phyloP scores from a whole-genome alignment of 2,329 filamentous ascomycete species.

The Arthrocladium fulminans region DNA sequence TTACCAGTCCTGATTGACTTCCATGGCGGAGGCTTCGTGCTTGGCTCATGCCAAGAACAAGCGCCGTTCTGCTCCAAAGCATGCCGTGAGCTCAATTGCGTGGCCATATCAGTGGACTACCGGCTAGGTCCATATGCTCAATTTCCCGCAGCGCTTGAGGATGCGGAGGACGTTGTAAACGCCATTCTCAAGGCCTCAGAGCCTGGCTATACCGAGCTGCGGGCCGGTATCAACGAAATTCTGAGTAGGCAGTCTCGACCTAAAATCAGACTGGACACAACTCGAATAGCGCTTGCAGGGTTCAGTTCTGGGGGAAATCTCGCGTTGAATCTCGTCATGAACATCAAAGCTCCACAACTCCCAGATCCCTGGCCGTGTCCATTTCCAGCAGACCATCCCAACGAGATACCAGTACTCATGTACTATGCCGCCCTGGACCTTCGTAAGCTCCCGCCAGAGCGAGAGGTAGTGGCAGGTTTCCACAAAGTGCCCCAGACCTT shows the following conservation, averaged over 20 bases:
- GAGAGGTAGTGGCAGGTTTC: conserved; percentile 17
- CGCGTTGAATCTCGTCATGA: conserved; percentile 28
- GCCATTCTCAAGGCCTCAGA: conserved; percentile 31
- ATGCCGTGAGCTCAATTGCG: conserved; percentile 31
- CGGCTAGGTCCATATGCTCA: conserved; percentile 40
- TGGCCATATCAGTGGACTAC: conserved; percentile 42
- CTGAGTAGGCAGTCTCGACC: conserved; percentile 13
- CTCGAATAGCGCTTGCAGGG: conserved; percentile 35
- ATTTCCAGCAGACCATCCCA: conserved; percentile 11
- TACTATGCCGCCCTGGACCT: conserved; percentile 23
- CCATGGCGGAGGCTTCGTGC: conserved; percentile 22
- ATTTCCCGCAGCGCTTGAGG: conserved; percentile 40
- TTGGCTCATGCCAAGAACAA: conserved; percentile 25
- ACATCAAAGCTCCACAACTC: conserved; percentile 14
- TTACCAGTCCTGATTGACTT: conserved; percentile 22
- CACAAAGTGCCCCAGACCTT: conserved; percentile 15
- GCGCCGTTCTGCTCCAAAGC: conserved; percentile 41
- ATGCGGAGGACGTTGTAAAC: conserved; percentile 39
- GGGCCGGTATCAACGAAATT: conserved; percentile 15
- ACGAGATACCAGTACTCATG: conserved; percentile 19
- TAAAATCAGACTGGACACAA: conserved; percentile 26
- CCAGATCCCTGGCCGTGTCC: conserved; percentile 17
- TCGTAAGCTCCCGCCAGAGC: conserved; percentile 19
- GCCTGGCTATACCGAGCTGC: conserved; percentile 14
- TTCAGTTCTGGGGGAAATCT: conserved; percentile 42